Evolutionary conservation across 1,139 yeast species (phyloP).

Genomic region (Pichia terricola): DNA sequence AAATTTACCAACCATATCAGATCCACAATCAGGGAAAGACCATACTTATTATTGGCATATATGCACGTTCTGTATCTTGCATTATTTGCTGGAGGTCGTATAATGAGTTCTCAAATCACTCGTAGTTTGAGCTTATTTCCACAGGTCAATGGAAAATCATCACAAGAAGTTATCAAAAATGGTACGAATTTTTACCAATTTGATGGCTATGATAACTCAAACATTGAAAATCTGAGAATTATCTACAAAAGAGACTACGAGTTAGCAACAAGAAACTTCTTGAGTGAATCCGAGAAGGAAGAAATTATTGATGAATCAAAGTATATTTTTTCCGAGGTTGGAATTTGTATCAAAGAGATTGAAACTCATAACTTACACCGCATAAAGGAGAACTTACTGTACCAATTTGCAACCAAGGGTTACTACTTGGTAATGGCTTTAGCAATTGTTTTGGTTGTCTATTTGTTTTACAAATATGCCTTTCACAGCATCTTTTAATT

Average conservation of each 20-base stretch:
- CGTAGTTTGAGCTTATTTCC: conserved; percentile 70
- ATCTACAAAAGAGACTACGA: conserved; percentile 70
- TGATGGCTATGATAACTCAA: conserved; percentile 44
- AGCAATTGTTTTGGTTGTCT: conserved; percentile 10
- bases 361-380: conserved; percentile 53
- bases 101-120: conserved; percentile 58
- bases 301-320: conserved; percentile 63
- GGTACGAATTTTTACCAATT: conserved; percentile 71
- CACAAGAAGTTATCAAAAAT: conserved; percentile 47
- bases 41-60: conserved; percentile 69
- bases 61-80: conserved; percentile 82
- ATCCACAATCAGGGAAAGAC: conserved; percentile 46
- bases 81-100: conserved; percentile 77
- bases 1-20: conserved; percentile 54
- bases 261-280: conserved; percentile 55
- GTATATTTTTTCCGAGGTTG: conserved; percentile 57
- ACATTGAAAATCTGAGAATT: conserved; percentile 51
- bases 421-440: conserved; percentile 31
- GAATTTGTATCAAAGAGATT: conserved; percentile 51
- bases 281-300: conserved; percentile 60
- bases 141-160: conserved; percentile 51
- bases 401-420: conserved; percentile 43
- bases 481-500: no score
- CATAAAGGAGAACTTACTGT: conserved; percentile 47
- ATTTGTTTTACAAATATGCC: background rate